Evolutionary conservation across 1,284 basidiomycete species (phyloP), one percentile per base, ranked within the genome.

Genomic region (Pholiota adiposa): DNA sequence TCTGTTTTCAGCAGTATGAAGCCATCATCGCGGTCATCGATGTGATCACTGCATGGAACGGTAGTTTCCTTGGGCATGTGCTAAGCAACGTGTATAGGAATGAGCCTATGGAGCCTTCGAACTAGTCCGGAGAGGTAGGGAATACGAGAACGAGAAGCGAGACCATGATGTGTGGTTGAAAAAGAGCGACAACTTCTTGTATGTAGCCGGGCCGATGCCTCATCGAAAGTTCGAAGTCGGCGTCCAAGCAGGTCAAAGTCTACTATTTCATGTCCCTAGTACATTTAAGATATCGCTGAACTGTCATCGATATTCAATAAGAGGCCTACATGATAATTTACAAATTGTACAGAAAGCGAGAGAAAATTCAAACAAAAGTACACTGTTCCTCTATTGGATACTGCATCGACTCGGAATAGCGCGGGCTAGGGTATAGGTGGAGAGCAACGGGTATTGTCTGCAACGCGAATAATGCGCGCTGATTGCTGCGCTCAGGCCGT

Each of bases 391-490:
- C 27, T 54, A 58, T 51, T 61, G 60, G 31, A 61, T 43, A 16
- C 44, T 54, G 38, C 60, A 61, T 41, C 41, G 51, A 14, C 16
- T 38, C 19, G 44, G 4, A 46, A 23, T 46, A 14, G 36, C 36
- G 4, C 44, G 44, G 3, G 25, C 44, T 46, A 54, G 12, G 4
- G 53, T 54, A 25, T 54, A 38, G 9, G 18, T 21, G 8, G 53
- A 54, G 6, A 54, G 29, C 19, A 54, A 34, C 19, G 43, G 29
- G 52, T 58, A 52, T 46, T 61, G 60, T 21, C 36, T 40, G 40
- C 65, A 66, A 12, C 43, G 25, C 14, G n/a, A 27, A 41, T 62
- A 66, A 51, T 63, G 62, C 8, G 29, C 36, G 16, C 25, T 44
- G 7, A 65, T 57, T 25, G 58, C 60, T 12, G 19, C 27, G 18